Evolutionary conservation across 805 yeast species (phyloP).

Genomic region (Saccharomyces mikatae): DNA sequence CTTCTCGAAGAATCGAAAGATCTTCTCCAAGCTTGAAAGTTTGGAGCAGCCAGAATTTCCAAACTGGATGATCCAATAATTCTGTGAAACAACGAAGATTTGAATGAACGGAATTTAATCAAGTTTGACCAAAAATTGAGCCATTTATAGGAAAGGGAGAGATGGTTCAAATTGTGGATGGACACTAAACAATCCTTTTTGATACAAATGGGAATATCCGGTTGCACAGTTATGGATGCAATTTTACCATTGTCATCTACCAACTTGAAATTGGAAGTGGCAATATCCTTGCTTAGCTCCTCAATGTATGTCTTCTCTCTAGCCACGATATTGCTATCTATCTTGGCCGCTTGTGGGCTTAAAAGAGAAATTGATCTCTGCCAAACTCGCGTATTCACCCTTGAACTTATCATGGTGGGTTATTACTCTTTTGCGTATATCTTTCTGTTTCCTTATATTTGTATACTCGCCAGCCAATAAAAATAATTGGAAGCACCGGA

Average conservation of each 20-base stretch:
- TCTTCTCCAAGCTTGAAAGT: slow-evolving; percentile 10
- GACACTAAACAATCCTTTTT: slow-evolving; percentile 25
- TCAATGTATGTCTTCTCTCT: background rate
- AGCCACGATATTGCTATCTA: background rate
- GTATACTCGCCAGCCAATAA: background rate
- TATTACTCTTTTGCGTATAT: background rate
- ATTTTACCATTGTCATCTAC: slow-evolving; percentile 22
- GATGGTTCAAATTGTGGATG: slow-evolving; percentile 10
- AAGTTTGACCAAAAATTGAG: slow-evolving; percentile 17
- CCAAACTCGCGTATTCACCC: slow-evolving; percentile 1
- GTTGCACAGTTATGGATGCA: slow-evolving; percentile 17
- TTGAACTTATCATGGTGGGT: background rate
- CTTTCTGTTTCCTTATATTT: background rate
- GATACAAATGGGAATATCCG: slow-evolving; percentile 18
- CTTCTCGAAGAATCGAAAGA: slow-evolving; percentile 6
- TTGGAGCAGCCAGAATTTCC: slow-evolving; percentile 22
- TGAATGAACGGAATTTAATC: slow-evolving; percentile 13
- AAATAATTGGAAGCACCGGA: background rate
- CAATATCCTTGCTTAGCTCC: background rate
- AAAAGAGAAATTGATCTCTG: slow-evolving; percentile 17
- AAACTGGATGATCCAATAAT: slow-evolving; percentile 10
- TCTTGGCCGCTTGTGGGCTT: slow-evolving; percentile 6
- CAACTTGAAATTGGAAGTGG: slow-evolving; percentile 12
- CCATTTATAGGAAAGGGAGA: slow-evolving; percentile 19
- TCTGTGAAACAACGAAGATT: slow-evolving; percentile 17